Evolutionary conservation across 805 yeast species (phyloP).

Genomic region (Saturnispora diversa): DNA sequence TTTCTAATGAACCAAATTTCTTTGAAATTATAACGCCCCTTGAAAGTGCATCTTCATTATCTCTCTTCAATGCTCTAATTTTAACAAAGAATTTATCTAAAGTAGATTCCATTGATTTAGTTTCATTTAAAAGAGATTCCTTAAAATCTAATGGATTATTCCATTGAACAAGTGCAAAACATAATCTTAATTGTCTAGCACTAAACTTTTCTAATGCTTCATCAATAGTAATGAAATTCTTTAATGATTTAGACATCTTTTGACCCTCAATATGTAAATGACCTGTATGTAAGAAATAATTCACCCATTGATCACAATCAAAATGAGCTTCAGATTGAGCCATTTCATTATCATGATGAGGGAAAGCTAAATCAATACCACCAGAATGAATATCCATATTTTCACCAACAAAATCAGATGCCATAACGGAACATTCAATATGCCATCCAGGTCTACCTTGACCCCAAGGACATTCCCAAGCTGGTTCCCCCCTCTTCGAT

Average conservation of each 20-base stretch:
- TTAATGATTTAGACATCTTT: constrained; percentile 92
- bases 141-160: constrained; percentile 88
- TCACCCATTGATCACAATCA: constrained; percentile 90
- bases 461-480: constrained; percentile 96
- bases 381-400: constrained; percentile 93
- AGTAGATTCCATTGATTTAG: constrained; percentile 63
- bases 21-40: constrained; percentile 51
- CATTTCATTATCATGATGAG: constrained; percentile 96
- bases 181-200: constrained; percentile 79
- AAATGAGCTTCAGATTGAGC: constrained; percentile 95
- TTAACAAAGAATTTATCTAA: constrained; percentile 78
- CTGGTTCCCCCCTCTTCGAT: constrained; percentile 95
- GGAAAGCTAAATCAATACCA: constrained; percentile 95
- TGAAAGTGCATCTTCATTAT: constrained; percentile 44
- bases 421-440: constrained; percentile 99
- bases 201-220: constrained; percentile 71
- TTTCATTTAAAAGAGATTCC: constrained; percentile 69
- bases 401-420: constrained; percentile 75
- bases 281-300: constrained; percentile 94
- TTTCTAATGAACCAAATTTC: constrained; percentile 50
- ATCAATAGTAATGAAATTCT: constrained; percentile 89
- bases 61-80: constrained; percentile 73
- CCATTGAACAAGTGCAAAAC: constrained; percentile 90
- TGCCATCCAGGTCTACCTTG: constrained; percentile 99
- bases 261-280: constrained; percentile 98